Evolutionary conservation across 2,329 filamentous ascomycete species (phyloP).

Genomic region (Dendryphion nanum): DNA sequence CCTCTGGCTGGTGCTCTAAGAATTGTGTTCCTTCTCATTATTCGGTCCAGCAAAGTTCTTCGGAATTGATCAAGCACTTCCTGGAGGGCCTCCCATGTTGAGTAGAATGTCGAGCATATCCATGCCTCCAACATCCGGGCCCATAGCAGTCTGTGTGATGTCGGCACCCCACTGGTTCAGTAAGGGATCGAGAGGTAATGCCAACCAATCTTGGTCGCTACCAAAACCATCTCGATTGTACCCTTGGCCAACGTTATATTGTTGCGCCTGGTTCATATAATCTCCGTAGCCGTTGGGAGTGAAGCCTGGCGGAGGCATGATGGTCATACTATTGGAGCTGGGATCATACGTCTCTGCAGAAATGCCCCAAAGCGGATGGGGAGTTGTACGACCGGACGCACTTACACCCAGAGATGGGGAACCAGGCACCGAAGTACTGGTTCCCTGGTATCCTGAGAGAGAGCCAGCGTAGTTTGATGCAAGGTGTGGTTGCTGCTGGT

Average conservation of each 20-base stretch:
- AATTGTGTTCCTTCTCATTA: too few species aligned
- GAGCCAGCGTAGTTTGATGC: constrained; percentile 16
- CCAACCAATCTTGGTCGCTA: constrained; percentile 57
- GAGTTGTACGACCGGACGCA: constrained; percentile 32
- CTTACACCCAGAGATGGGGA: constrained; percentile 26
- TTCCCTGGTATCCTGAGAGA: constrained; percentile 4
- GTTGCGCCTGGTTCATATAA: constrained; percentile 12
- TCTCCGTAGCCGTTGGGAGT: constrained; percentile 14
- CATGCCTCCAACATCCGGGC: constrained; percentile 62
- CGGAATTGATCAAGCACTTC: constrained; percentile 13
- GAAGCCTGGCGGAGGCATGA: constrained; percentile 51
- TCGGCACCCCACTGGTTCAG: constrained; percentile 58
- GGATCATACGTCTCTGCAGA: constrained; percentile 46
- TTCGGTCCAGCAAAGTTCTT: too few species aligned
- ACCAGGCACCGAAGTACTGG: constrained; percentile 22
- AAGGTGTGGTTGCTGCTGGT: constrained; percentile 12
- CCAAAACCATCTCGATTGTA: constrained; percentile 12
- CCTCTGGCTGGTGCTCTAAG: too few species aligned
- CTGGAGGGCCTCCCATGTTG: constrained; percentile 35
- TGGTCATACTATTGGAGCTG: constrained; percentile 41
- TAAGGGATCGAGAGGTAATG: constrained; percentile 60
- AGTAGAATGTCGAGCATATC: constrained; percentile 52
- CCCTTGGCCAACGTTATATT: constrained; percentile 6
- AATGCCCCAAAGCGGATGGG: constrained; percentile 43
- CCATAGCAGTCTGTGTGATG: constrained; percentile 55